Conservation (phyloP, 345 rosid genomes). For the Rhodomyrtus tomentosa region DNA sequence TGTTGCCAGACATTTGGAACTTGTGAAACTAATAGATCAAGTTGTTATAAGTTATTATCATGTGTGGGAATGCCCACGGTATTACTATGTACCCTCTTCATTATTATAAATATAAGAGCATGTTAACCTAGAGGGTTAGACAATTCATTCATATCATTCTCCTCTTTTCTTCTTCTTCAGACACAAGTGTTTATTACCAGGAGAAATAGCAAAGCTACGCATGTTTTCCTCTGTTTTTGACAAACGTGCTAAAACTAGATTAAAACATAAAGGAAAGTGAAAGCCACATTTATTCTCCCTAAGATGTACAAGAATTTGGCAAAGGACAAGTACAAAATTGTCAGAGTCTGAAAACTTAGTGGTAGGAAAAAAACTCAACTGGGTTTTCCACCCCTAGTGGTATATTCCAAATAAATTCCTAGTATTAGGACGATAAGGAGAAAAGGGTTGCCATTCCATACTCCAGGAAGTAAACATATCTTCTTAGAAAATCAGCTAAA, state of each 20-base stretch:
- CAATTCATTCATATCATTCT: no score
- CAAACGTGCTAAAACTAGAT: not conserved
- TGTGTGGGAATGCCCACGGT: no score
- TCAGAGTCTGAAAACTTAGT: not conserved
- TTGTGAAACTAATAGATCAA: not conserved
- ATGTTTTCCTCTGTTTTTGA: not conserved
- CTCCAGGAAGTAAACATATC: not conserved
- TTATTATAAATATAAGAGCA: no score
- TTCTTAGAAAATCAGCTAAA: not conserved
- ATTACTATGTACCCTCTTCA: no score
- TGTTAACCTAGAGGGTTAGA: no score
- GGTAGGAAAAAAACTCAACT: not conserved
- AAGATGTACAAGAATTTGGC: not conserved
- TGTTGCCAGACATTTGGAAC: not conserved
- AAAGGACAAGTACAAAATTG: not conserved
- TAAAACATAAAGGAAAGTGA: not conserved
- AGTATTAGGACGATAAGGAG: not conserved
- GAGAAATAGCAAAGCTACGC: not conserved
- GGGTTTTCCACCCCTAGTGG: not conserved
- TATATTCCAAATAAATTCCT: not conserved
- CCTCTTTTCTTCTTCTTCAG: no score
- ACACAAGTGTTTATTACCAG: not conserved
- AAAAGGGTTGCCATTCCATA: not conserved
- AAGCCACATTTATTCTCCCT: not conserved
- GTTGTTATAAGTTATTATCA: no score